Base-by-base conservation (phyloP, 176 grass and related monocot species). In the Triticum dicoccoides region DNA sequence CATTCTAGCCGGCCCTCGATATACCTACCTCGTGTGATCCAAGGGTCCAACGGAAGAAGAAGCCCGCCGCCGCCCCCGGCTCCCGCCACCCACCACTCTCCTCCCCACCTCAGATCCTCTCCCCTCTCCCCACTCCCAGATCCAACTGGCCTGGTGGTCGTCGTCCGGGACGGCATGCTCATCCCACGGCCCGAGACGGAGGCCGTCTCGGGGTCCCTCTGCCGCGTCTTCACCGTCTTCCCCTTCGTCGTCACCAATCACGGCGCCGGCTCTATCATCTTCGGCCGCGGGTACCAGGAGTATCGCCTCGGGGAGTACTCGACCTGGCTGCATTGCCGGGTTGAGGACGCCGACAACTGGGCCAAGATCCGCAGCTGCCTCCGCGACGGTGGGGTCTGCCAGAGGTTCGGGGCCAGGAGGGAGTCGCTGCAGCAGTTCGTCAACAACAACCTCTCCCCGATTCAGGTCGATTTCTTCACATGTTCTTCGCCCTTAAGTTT, bases 261-360 rank as follows among this genome's bases (percentile, higher is more conserved):
- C 49, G 94, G 92, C 76, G 92, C 80, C 52, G 92, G 97, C 0
- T 82, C 91, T 69, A 83, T 65, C 65, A 85, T 90, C 38, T 99
- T 87, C 14, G 89, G 77, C 0, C 68, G 93, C 6, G 94, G 94
- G 0, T 99, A 88, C 79, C 93, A 69, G 90, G 97, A 99, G 88
- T 96, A 99, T 82, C 89, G 84, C 61, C 92, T 99, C 34, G 94
- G 89, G 9, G 97, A 94, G 41, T 96, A 96, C 83, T 99, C 92
- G 35, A 92, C 89, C 23, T 99, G 97, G 97, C 87, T 99, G 13
- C 92, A 91, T 86, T 62, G 91, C 71, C 86, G 97, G 87, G 94
- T 99, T 8, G 91, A 88, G 73, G 80, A 79, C 69, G 12, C 42
- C 1, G 27, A 12, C 29, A 99, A 95, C 37, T 99, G 97, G 97